Percentiles rank a stretch among this genome's conserved stretches.
These are phyloP conservation scores for Malus hybrid DNA, from an alignment of 331 rosid genomes.

Conservation along the genomic window DNA sequence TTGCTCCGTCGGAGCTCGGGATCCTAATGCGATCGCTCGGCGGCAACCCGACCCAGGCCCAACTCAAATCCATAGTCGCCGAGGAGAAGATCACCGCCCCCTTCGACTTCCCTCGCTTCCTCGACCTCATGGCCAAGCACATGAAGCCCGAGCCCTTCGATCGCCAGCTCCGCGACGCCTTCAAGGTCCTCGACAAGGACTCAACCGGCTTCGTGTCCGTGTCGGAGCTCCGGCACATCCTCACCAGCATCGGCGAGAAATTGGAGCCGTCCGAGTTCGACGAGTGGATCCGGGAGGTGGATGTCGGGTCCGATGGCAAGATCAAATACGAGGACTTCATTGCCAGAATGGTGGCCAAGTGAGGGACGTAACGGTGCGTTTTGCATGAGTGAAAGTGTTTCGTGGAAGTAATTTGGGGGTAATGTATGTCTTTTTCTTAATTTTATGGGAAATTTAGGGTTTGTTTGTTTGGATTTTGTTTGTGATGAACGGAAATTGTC, in stretches of 20 bases:
- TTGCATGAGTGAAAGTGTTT: conserved; percentile 5
- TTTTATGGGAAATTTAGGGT: conserved; percentile 17
- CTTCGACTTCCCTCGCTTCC: conserved; percentile 79
- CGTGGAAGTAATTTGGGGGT: conserved; percentile 19
- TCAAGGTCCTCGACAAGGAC: conserved; percentile 91
- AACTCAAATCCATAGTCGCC: conserved; percentile 72
- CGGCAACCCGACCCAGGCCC: conserved; percentile 94
- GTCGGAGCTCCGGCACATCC: conserved; percentile 85
- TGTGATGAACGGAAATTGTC: conserved; percentile 25
- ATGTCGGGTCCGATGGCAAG: conserved; percentile 80
- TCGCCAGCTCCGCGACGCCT: conserved; percentile 94
- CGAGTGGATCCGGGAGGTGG: conserved; percentile 98
- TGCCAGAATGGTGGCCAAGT: conserved; percentile 91
- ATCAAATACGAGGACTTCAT: conserved; percentile 95
- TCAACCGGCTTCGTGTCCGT: conserved; percentile 71
- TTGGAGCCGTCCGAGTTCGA: conserved; percentile 94
- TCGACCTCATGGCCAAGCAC: conserved; percentile 83
- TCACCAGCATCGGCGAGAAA: conserved; percentile 95
- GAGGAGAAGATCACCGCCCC: conserved; percentile 77
- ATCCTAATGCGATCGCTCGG: conserved; percentile 95
- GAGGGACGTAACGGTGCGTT: conserved; percentile 26
- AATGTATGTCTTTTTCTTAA: background rate
- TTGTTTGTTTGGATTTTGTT: conserved; percentile 25
- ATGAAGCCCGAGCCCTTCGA: conserved; percentile 97
- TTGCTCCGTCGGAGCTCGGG: conserved; percentile 91